Base-by-base conservation (phyloP, 2,329 filamentous ascomycete genomes). In the Zymoseptoria passerinii region DNA sequence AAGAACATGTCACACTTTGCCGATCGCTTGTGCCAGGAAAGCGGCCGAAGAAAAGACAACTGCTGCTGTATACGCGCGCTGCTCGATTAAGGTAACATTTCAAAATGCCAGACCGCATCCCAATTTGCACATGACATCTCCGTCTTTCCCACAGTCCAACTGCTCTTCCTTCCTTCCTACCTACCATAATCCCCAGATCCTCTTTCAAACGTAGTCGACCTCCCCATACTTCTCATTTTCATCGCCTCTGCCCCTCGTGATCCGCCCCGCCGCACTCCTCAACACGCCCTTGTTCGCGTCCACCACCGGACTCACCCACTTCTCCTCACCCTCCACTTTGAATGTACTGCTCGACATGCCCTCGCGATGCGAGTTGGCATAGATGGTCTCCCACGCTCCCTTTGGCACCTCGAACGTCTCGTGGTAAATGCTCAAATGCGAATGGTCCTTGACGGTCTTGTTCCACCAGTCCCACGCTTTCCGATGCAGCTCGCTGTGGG, bases 361-460 rank as follows among this genome's bases (percentile, higher is more conserved):
- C 1, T 65, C 69, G 0, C 70, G 69, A 58, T 74, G 67, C 20
- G 63, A 68, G 54, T 79, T 76, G 7, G 74, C 61, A 63, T 83
- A 82, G 20, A 83, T 72, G 1, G 72, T 77, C 75, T 84, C 81
- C 69, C 79, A 81, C 8, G 71, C 70, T 3, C 75, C 2, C 70
- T 54, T 68, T 0, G 75, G 74, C 4, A 77, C 76, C 27, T 74
- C 70, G 62, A 79, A 83, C 0, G 77, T 75, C 74, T 84, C 82
- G 65, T 85, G 82, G 60, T 74, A 83, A 62, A 83, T 78, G 4
- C 75, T 75, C 23, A 83, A 64, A 61, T 81, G 73, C 27, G 66
- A 63, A 48, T 71, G 61, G 27, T 74, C 65, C 50, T 72, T 71
- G 35, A 58, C 51, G 6, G 66, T 67, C 54, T 66, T 68, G 56